Evolutionary conservation across 257 asterid genomes (phyloP).

Genomic region (Verbascum thapsus): DNA sequence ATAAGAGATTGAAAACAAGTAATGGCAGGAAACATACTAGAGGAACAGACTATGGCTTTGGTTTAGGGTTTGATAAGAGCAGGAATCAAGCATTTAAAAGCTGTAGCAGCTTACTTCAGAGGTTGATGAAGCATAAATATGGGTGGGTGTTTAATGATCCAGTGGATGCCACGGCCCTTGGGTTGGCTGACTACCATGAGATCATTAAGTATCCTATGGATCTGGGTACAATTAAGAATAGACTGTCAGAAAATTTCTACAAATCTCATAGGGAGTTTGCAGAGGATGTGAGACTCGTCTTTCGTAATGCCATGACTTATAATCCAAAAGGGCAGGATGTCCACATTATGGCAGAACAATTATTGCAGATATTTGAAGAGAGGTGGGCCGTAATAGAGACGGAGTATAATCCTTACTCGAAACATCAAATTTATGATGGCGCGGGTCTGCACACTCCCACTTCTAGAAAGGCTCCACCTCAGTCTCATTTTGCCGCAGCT

Average conservation of each 20-base stretch:
- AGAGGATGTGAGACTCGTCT: constrained; percentile 65
- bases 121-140: constrained; percentile 61
- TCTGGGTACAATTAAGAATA: constrained; percentile 58
- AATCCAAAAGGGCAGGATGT: constrained; percentile 69
- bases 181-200: constrained; percentile 54
- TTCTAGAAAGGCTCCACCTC: constrained; percentile 41
- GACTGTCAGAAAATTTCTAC: constrained; percentile 54
- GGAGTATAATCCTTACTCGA: constrained; percentile 45
- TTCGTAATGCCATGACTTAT: constrained; percentile 65
- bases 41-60: constrained; percentile 30
- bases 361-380: constrained; percentile 54
- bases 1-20: constrained; percentile 49
- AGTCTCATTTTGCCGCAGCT: constrained; percentile 31
- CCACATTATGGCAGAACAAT: constrained; percentile 56
- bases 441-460: constrained; percentile 50
- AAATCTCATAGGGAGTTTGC: constrained; percentile 55
- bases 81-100: constrained; percentile 42
- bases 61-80: constrained; percentile 37
- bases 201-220: constrained; percentile 63
- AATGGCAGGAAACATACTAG: constrained; percentile 40
- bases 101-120: constrained; percentile 55
- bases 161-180: constrained; percentile 48
- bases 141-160: constrained; percentile 68
- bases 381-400: constrained; percentile 54
- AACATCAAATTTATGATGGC: constrained; percentile 50